A percentile compares a stretch with the other conserved stretches of the same genome.
These are phyloP conservation scores for Rhodofomes roseus DNA, from an alignment of 1,284 basidiomycete genomes.

Conservation along the genomic window DNA sequence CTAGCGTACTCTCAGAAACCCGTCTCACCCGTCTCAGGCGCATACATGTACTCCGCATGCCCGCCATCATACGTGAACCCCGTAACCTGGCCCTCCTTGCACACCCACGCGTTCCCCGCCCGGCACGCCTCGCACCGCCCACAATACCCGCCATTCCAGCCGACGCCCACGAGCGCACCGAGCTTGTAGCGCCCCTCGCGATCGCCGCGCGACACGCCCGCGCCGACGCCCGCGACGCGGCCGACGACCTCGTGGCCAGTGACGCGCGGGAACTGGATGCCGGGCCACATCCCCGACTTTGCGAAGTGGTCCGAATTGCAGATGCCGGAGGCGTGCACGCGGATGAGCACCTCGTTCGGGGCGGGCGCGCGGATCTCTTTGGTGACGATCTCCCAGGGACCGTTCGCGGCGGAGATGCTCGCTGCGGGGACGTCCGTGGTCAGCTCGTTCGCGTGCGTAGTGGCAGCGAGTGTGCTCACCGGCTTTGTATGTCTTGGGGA, in stretches of 20 bases:
- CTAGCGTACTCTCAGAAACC: neutral
- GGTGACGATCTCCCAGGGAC: conserved; percentile 13
- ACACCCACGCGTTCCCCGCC: conserved; percentile 18
- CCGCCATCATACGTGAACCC: conserved; percentile 23
- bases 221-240: conserved; percentile 21
- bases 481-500: conserved; percentile 9
- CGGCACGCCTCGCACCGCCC: conserved; percentile 18
- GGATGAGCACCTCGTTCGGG: conserved; percentile 19
- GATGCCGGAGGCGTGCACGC: conserved; percentile 22
- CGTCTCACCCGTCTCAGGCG: conserved; percentile 13
- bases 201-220: neutral
- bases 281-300: conserved; percentile 15
- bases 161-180: conserved; percentile 25
- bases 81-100: conserved; percentile 22
- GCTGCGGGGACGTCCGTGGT: neutral
- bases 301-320: conserved; percentile 25
- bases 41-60: conserved; percentile 20
- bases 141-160: conserved; percentile 27
- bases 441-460: neutral
- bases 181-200: conserved; percentile 17
- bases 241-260: conserved; percentile 28
- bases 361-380: conserved; percentile 14
- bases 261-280: conserved; percentile 15
- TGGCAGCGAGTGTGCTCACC: neutral
- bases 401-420: conserved; percentile 3